These are phyloP conservation scores for Acrocalymma vagum DNA, from an alignment of 2,329 filamentous ascomycete species.

Conservation along the genomic window DNA sequence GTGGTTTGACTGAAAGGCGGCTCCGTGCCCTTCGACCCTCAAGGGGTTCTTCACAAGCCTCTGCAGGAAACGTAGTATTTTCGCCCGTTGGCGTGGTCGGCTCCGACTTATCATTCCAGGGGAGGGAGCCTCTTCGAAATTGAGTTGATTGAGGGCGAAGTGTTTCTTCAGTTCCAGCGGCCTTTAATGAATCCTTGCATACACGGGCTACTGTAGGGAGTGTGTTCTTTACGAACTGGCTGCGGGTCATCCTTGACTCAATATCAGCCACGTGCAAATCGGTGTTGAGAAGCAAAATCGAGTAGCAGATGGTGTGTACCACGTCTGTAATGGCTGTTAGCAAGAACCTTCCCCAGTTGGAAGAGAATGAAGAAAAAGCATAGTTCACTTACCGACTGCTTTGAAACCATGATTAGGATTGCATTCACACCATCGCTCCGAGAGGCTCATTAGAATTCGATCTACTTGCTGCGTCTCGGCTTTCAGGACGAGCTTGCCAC, in stretches of 20 bases:
- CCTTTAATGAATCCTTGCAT: slow-evolving; percentile 70
- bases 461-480: slow-evolving; percentile 98
- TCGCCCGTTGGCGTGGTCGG: slow-evolving; percentile 42
- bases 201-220: slow-evolving; percentile 86
- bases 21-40: slow-evolving; percentile 49
- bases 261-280: slow-evolving; percentile 96
- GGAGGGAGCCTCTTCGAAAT: slow-evolving; percentile 42
- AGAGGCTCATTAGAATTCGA: slow-evolving; percentile 88
- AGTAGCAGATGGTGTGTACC: slow-evolving; percentile 97
- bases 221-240: slow-evolving; percentile 95
- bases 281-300: slow-evolving; percentile 92
- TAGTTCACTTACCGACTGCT: slow-evolving; percentile 71
- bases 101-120: slow-evolving; percentile 46
- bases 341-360: too few species aligned
- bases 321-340: slow-evolving; percentile 71
- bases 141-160: slow-evolving; percentile 44
- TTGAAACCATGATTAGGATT: slow-evolving; percentile 95
- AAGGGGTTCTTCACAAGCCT: slow-evolving; percentile 39
- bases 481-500: slow-evolving; percentile 80
- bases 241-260: slow-evolving; percentile 93
- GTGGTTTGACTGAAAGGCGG: slow-evolving; percentile 54
- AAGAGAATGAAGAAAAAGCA: neutral
- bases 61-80: slow-evolving; percentile 32
- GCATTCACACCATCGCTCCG: slow-evolving; percentile 90
- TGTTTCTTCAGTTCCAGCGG: slow-evolving; percentile 40